Evolutionary conservation across 2,329 filamentous ascomycete species (phyloP).

Genomic region (Trichoderma sp.): DNA sequence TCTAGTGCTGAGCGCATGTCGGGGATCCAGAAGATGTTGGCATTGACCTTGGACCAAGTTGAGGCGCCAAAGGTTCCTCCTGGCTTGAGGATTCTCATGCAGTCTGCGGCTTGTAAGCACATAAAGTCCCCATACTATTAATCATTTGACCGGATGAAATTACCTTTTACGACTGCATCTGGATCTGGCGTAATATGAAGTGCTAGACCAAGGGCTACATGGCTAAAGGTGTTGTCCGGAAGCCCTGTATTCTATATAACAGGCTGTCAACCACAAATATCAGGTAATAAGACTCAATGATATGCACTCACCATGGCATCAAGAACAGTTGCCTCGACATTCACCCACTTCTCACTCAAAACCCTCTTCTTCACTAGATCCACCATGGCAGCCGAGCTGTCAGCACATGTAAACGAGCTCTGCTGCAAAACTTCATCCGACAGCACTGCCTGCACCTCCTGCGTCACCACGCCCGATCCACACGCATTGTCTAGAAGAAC

Average conservation of each 20-base stretch:
- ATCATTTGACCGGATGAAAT: neutral
- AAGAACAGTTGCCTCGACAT: slow-evolving; percentile 43
- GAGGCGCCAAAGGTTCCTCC: slow-evolving; percentile 42
- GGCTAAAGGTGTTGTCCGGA: slow-evolving; percentile 42
- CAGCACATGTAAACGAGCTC: slow-evolving; percentile 53
- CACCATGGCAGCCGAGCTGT: slow-evolving; percentile 47
- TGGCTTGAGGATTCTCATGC: slow-evolving; percentile 41
- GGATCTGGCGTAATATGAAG: slow-evolving; percentile 49
- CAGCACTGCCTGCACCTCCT: slow-evolving; percentile 45
- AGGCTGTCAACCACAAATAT: neutral
- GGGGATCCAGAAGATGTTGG: slow-evolving; percentile 37
- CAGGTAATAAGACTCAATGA: neutral
- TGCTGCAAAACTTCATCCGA: slow-evolving; percentile 39
- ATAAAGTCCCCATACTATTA: neutral
- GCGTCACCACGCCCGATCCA: slow-evolving; percentile 52
- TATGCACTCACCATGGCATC: slow-evolving; percentile 48
- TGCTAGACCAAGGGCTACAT: slow-evolving; percentile 50
- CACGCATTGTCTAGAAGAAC: slow-evolving; percentile 55
- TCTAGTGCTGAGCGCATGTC: slow-evolving; percentile 43
- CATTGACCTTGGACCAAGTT: slow-evolving; percentile 39
- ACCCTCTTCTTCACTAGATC: slow-evolving; percentile 42
- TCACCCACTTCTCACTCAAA: slow-evolving; percentile 47
- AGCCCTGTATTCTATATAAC: slow-evolving; percentile 42
- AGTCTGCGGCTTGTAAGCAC: slow-evolving; percentile 30
- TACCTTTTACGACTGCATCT: slow-evolving; percentile 34